Conservation (phyloP, 1,284 basidiomycete species). For the Trichosporon sp. region DNA sequence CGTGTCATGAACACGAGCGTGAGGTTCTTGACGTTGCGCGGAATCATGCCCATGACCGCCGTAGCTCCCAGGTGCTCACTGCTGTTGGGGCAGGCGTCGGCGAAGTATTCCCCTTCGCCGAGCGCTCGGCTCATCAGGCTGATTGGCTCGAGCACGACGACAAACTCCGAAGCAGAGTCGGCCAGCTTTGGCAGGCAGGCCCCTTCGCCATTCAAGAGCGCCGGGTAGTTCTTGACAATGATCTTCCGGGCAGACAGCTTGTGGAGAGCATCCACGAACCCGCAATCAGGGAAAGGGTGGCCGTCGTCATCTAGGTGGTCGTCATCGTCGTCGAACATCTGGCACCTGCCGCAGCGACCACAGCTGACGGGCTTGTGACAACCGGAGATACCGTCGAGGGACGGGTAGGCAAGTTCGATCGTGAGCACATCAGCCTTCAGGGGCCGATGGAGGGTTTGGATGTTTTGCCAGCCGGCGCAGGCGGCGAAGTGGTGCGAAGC, state of each 20-base stretch:
- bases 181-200: neutral
- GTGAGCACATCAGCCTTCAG: neutral
- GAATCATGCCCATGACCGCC: neutral
- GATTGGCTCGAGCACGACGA: neutral
- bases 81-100: neutral
- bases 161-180: neutral
- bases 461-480: neutral
- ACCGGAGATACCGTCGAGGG: neutral
- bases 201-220: neutral
- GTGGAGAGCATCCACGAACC: neutral
- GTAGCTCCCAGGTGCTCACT: neutral
- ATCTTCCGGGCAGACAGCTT: neutral
- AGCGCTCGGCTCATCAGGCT: too few relatives aligned
- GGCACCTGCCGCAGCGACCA: neutral
- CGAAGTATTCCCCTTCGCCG: too few relatives aligned
- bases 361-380: neutral
- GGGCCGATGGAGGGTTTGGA: neutral
- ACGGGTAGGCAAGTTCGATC: neutral
- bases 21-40: neutral
- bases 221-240: neutral
- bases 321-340: neutral
- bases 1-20: neutral
- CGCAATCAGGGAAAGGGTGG: neutral
- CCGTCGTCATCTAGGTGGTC: neutral
- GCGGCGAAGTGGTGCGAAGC: neutral